Percentiles rank a stretch among this genome's conserved stretches.
Evolutionary conservation across 2,329 filamentous ascomycete species (phyloP).

Genomic region (Arthroderma sp.): DNA sequence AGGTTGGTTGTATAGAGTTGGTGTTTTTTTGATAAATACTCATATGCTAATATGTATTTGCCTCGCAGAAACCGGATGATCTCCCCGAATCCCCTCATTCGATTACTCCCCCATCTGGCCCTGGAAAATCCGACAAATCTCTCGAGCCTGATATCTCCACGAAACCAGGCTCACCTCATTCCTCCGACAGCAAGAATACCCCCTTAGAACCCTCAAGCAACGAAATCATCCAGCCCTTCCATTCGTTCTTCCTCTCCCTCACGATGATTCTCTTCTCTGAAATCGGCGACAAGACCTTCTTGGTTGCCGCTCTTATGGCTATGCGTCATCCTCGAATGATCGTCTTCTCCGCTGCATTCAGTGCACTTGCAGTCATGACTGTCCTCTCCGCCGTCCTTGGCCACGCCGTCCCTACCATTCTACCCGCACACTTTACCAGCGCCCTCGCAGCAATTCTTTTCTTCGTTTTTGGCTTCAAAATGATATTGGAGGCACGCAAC

Average conservation of each 20-base stretch:
- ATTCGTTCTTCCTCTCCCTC: conserved; percentile 83
- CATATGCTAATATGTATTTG: background rate
- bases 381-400: conserved; percentile 84
- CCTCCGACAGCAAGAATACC: background rate
- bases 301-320: conserved; percentile 94
- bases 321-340: conserved; percentile 94
- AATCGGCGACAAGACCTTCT: conserved; percentile 95
- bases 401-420: conserved; percentile 78
- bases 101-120: conserved; percentile 55
- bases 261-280: conserved; percentile 98
- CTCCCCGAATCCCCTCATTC: conserved; percentile 69
- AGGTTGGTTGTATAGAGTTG: conserved; percentile 15
- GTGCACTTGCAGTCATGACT: conserved; percentile 86
- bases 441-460: conserved; percentile 77
- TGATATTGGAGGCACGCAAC: conserved; percentile 72
- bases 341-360: conserved; percentile 90
- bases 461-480: conserved; percentile 73
- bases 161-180: conserved; percentile 25
- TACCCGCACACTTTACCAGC: conserved; percentile 83
- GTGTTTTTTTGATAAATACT: background rate
- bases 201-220: conserved; percentile 19
- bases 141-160: conserved; percentile 39
- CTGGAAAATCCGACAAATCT: conserved; percentile 50
- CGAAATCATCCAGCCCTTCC: conserved; percentile 58
- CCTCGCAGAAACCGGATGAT: conserved; percentile 60